Percentiles rank a stretch among this genome's conserved stretches.
phyloP scores from a whole-genome alignment of 768 basidiomycete species.

The Phaffia tasmanica region DNA sequence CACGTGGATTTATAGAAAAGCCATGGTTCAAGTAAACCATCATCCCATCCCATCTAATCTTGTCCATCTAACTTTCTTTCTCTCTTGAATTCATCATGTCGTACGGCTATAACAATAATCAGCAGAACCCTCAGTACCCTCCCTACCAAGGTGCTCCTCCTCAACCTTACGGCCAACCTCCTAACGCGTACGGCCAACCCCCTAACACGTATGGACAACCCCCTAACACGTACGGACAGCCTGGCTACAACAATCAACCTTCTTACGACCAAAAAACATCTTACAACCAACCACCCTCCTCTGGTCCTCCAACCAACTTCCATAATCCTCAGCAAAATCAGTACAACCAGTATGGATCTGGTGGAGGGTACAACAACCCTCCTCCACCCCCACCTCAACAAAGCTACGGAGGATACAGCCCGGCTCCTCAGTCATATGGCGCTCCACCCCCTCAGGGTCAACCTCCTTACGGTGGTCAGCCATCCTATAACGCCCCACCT shows the following conservation, averaged over 20 bases:
- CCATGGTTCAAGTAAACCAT: too few species aligned
- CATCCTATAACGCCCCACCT: neutral
- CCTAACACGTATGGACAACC: neutral
- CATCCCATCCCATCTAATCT: too few species aligned
- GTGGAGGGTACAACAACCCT: conserved; percentile 2
- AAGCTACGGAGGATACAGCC: neutral
- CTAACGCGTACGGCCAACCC: neutral
- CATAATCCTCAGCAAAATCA: too few species aligned
- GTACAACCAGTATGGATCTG: neutral
- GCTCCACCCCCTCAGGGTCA: conserved; percentile 11
- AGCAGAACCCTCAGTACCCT: conserved; percentile 17
- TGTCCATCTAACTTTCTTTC: too few species aligned
- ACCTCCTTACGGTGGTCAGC: neutral
- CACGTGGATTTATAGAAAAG: too few species aligned
- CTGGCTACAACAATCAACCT: too few species aligned
- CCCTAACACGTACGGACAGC: neutral
- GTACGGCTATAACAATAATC: conserved; percentile 7
- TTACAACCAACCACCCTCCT: too few species aligned
- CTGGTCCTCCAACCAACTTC: too few species aligned
- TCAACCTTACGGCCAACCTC: conserved; percentile 15
- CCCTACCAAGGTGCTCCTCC: conserved; percentile 23
- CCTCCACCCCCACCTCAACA: conserved; percentile 9
- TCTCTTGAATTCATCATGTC: conserved; percentile 6
- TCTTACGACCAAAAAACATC: too few species aligned
- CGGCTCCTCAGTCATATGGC: neutral